Percentiles rank a stretch among this genome's conserved stretches.
Conservation (phyloP, 371 early-diverging fungal species). For the Apophysomyces sp. region DNA sequence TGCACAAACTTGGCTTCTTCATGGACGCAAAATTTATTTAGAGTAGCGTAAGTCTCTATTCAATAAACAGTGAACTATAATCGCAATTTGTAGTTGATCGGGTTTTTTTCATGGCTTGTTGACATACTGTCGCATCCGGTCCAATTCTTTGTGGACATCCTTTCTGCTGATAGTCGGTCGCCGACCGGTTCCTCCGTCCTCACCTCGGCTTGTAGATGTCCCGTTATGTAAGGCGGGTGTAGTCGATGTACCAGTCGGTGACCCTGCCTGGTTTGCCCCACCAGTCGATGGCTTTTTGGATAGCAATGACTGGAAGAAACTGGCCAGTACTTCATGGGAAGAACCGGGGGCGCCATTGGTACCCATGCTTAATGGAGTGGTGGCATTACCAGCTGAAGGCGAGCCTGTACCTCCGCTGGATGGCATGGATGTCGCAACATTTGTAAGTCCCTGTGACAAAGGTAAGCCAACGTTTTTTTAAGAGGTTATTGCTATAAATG, state of each 20-base stretch:
- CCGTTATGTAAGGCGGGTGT: background rate
- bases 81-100: background rate
- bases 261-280: background rate
- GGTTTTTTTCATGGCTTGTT: slow-evolving; percentile 21
- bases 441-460: background rate
- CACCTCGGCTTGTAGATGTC: slow-evolving; percentile 11
- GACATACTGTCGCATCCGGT: slow-evolving; percentile 40
- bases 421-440: slow-evolving; percentile 5
- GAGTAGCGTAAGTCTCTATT: no score
- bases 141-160: slow-evolving; percentile 47
- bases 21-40: no score
- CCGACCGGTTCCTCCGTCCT: slow-evolving; percentile 18
- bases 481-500: background rate
- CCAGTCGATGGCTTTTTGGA: slow-evolving; percentile 55
- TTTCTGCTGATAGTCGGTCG: slow-evolving; percentile 43
- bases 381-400: slow-evolving; percentile 18
- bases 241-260: slow-evolving; percentile 3
- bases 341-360: slow-evolving; percentile 32
- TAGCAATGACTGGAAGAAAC: slow-evolving; percentile 88
- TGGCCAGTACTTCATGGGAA: slow-evolving; percentile 77
- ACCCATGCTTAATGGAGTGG: slow-evolving; percentile 6
- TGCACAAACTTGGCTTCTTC: no score
- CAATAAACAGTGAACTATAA: no score
- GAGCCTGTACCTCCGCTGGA: slow-evolving; percentile 11
- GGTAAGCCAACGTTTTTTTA: background rate